A percentile compares a stretch with the other conserved stretches of the same genome.
These are phyloP conservation scores for Eimeria acervulina DNA, from an alignment of 169 alveolate species.

Conservation along the genomic window DNA sequence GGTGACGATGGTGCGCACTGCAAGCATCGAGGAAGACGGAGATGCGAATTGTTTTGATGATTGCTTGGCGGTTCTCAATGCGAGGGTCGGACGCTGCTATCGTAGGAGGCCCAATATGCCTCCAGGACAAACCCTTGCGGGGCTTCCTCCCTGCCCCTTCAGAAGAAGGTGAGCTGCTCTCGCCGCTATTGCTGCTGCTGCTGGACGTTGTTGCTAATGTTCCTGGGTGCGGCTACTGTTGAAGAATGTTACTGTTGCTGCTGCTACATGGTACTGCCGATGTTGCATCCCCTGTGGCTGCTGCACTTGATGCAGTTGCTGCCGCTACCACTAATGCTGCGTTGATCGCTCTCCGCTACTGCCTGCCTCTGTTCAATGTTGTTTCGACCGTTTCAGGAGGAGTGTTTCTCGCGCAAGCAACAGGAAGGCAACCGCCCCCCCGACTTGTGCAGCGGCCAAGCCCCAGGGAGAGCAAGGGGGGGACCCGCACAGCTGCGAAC, in stretches of 20 bases:
- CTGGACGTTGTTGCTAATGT: background rate
- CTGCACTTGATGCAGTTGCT: background rate
- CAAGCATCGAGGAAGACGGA: background rate
- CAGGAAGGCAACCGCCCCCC: background rate
- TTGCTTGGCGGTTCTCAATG: conserved; percentile 26
- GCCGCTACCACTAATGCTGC: background rate
- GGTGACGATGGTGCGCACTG: background rate
- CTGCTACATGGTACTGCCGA: background rate
- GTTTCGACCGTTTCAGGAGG: background rate
- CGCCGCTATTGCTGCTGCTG: background rate
- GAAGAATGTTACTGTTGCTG: background rate
- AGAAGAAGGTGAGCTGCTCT: conserved; percentile 28
- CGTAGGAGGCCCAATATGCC: background rate
- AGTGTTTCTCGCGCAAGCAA: conserved; percentile 4
- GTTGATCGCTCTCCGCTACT: background rate
- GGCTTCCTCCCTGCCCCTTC: conserved; percentile 29
- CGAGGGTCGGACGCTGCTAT: conserved; percentile 34
- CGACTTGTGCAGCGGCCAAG: background rate
- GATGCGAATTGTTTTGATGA: conserved; percentile 54
- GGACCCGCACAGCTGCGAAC: conserved; percentile 7
- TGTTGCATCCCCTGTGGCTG: background rate
- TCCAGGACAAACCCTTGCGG: conserved; percentile 9
- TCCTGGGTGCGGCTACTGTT: background rate
- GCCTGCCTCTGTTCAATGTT: background rate
- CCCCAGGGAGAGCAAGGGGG: background rate